Conservation (phyloP, 2,329 filamentous ascomycete genomes). For the Exophiala spinifera region DNA sequence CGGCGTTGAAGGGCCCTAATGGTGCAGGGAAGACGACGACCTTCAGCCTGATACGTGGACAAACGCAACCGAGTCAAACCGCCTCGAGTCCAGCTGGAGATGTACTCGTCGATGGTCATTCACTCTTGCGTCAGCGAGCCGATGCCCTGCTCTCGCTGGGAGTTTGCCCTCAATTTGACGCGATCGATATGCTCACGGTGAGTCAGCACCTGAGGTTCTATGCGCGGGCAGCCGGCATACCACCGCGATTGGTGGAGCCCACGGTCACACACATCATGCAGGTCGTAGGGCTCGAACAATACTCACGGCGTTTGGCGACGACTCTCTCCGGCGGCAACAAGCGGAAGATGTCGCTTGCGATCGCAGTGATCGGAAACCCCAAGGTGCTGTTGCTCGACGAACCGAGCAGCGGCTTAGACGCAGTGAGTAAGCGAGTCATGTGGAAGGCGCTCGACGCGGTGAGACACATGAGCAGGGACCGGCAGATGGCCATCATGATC, state of each 20-base stretch:
- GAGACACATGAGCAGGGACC: not conserved
- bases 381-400: conserved; percentile 71
- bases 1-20: conserved; percentile 46
- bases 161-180: conserved; percentile 37
- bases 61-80: not conserved
- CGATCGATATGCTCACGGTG: conserved; percentile 35
- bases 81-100: not conserved
- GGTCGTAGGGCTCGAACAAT: conserved; percentile 72
- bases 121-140: conserved; percentile 19
- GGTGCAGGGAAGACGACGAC: conserved; percentile 51
- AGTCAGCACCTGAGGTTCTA: conserved; percentile 13
- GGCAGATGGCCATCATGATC: conserved; percentile 34
- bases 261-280: conserved; percentile 73
- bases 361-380: conserved; percentile 74
- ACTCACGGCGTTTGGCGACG: conserved; percentile 68
- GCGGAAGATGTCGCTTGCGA: conserved; percentile 71
- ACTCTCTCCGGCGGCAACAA: conserved; percentile 79
- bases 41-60: conserved; percentile 40
- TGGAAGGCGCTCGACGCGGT: conserved; percentile 36
- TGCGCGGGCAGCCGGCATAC: conserved; percentile 31
- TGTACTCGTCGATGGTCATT: conserved; percentile 21
- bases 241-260: conserved; percentile 57
- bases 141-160: conserved; percentile 30
- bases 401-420: conserved; percentile 70
- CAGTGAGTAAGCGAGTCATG: conserved; percentile 36